A percentile compares a stretch with the other conserved stretches of the same genome.
Conservation (phyloP, 2,329 filamentous ascomycete genomes). For the Penicillium sp. region DNA sequence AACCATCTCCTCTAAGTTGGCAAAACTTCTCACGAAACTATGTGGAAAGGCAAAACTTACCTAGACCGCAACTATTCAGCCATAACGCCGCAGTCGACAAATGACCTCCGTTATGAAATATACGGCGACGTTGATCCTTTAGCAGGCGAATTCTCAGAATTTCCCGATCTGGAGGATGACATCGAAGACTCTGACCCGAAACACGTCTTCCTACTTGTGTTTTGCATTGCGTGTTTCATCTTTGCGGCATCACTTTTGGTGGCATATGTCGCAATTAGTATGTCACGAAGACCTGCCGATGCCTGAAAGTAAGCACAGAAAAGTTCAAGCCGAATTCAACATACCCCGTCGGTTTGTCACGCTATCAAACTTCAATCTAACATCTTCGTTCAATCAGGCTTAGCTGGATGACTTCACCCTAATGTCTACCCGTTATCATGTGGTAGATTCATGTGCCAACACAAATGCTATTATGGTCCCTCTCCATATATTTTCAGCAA, state of each 20-base stretch:
- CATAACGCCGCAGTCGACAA: neutral
- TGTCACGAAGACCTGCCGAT: neutral
- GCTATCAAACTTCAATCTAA: neutral
- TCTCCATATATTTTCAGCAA: too few species aligned
- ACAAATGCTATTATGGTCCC: too few species aligned
- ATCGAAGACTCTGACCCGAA: neutral
- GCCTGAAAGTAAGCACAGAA: neutral
- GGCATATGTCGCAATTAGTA: neutral
- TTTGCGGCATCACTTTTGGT: neutral
- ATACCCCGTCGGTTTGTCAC: too few species aligned
- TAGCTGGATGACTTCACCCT: too few species aligned
- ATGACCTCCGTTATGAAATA: neutral
- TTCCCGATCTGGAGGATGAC: neutral
- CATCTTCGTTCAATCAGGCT: neutral
- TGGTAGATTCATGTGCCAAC: too few species aligned
- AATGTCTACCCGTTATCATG: too few species aligned
- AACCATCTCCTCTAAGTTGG: neutral
- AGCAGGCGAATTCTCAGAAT: neutral
- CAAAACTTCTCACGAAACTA: neutral
- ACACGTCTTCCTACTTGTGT: constrained; percentile 1
- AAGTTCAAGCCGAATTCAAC: neutral
- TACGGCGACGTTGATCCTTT: neutral
- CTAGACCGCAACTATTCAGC: constrained; percentile 12
- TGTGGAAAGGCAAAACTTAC: constrained; percentile 14
- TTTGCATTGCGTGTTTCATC: constrained; percentile 4